These are phyloP conservation scores for Fusarium pseudonygamai DNA, from an alignment of 2,329 filamentous ascomycete genomes.

Conservation along the genomic window DNA sequence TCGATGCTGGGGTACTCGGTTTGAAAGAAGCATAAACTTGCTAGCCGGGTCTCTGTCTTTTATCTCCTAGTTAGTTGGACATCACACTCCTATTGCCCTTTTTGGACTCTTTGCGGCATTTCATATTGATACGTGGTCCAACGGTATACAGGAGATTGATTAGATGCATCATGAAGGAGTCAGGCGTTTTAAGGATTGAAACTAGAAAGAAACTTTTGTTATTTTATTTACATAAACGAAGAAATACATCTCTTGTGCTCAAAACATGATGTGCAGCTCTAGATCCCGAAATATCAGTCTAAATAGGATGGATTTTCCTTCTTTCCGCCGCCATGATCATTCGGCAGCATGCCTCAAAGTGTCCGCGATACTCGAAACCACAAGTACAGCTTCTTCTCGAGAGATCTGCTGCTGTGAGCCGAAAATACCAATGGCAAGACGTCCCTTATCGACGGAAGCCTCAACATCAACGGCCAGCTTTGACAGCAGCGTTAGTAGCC, in stretches of 20 bases:
- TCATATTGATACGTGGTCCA: background rate
- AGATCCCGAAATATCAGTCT: background rate
- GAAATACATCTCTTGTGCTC: background rate
- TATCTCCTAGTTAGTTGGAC: background rate
- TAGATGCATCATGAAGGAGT: slow-evolving; percentile 26
- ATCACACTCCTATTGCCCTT: background rate
- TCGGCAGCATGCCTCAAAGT: slow-evolving; percentile 18
- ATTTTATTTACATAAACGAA: background rate
- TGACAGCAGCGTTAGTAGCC: background rate
- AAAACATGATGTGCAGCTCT: background rate
- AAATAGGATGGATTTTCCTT: background rate
- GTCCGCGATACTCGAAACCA: slow-evolving; percentile 42
- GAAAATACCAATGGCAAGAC: slow-evolving; percentile 54
- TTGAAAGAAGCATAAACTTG: slow-evolving; percentile 4
- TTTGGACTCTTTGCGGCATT: background rate
- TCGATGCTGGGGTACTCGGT: slow-evolving; percentile 49
- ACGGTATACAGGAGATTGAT: background rate
- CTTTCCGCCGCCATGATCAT: background rate
- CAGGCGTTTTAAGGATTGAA: slow-evolving; percentile 8
- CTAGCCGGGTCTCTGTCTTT: background rate
- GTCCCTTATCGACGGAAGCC: slow-evolving; percentile 45
- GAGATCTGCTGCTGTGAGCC: slow-evolving; percentile 46
- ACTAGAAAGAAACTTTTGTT: slow-evolving; percentile 1
- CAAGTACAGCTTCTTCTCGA: slow-evolving; percentile 32
- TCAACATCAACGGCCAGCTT: slow-evolving; percentile 56